phyloP scores from a whole-genome alignment of 805 yeast genomes.

The Monosporozyma siamensis region DNA sequence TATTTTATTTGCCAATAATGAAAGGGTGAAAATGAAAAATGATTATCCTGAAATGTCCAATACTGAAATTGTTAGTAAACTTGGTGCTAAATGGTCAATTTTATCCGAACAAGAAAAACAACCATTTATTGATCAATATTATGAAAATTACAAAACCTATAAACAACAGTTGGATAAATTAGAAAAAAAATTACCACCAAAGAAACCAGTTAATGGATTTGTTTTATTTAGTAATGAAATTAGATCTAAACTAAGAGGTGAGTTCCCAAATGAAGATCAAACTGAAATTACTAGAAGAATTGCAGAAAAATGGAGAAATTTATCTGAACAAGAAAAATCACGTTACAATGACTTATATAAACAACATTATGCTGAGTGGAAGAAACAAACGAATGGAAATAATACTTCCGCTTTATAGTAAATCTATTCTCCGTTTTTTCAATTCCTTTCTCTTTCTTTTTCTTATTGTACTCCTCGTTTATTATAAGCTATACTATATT shows the following conservation, averaged over 20 bases:
- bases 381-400: background rate
- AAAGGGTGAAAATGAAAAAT: slow-evolving; percentile 11
- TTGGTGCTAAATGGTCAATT: slow-evolving; percentile 81
- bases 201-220: slow-evolving; percentile 26
- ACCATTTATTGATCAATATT: slow-evolving; percentile 51
- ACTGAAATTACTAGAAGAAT: slow-evolving; percentile 16
- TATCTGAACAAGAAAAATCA: slow-evolving; percentile 14
- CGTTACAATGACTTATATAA: background rate
- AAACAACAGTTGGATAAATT: slow-evolving; percentile 2
- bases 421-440: too few species aligned
- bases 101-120: slow-evolving; percentile 59
- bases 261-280: slow-evolving; percentile 14
- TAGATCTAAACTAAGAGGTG: slow-evolving; percentile 10
- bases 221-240: slow-evolving; percentile 17
- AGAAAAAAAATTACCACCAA: slow-evolving; percentile 18
- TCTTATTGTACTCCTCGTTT: too few species aligned
- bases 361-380: background rate
- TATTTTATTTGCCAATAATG: slow-evolving; percentile 14
- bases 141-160: slow-evolving; percentile 13
- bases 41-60: slow-evolving; percentile 16
- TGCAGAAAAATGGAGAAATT: slow-evolving; percentile 22
- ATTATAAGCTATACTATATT: too few species aligned
- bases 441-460: too few species aligned
- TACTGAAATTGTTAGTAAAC: slow-evolving; percentile 39
- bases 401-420: too few species aligned